Base-by-base conservation (phyloP, 73 alveolate genomes). In the Paramecium bursaria region DNA sequence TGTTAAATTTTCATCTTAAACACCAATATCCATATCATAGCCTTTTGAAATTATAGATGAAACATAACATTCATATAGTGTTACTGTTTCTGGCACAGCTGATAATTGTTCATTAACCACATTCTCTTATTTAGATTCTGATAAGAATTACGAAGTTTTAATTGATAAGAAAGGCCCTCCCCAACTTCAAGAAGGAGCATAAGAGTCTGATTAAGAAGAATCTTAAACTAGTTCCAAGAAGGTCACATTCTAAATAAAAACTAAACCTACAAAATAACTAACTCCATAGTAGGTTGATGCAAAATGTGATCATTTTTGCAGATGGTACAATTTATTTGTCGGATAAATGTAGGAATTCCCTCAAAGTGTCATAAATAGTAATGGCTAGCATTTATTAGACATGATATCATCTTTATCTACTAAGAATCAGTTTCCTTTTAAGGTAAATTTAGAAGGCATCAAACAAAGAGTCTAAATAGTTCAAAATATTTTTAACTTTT, bases 31-130 rank as follows among this genome's bases (percentile, higher is more conserved):
- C 1, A 95, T 96, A 79, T 93, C 99, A 5, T 88, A 98, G 21
- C 93, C 92, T 54, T 74, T 96, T 82, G 98, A 95, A 46, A 91
- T 96, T 87, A 92, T 88, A 74, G 99, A 96, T 91, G 96, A 95
- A 74, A 98, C 96, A 67, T 97, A 98, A 25, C 95, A 95, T 85
- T 92, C 91, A 73, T 96, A 94, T 86, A 91, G 96, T 17, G 95
- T 96, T 13, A 90, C 94, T 15, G 92, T 95, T 29, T 92, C 98
- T 15, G 99, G 99, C 0, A 96, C 99, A 9, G 90, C 98, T 29
- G 99, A 96, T 87, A 96, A 96, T 87, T 95, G 98, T 61, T 21
- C 96, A 61, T 91, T 95, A 75, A 94, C 99, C 0, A 92, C 90
- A 54, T 96, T 88, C 86, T 76, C 98, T 1, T 96, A 91, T 87